A percentile compares a stretch with the other conserved stretches of the same genome.
phyloP scores from a whole-genome alignment of 768 basidiomycete species.

The Hypholoma sublateritium region DNA sequence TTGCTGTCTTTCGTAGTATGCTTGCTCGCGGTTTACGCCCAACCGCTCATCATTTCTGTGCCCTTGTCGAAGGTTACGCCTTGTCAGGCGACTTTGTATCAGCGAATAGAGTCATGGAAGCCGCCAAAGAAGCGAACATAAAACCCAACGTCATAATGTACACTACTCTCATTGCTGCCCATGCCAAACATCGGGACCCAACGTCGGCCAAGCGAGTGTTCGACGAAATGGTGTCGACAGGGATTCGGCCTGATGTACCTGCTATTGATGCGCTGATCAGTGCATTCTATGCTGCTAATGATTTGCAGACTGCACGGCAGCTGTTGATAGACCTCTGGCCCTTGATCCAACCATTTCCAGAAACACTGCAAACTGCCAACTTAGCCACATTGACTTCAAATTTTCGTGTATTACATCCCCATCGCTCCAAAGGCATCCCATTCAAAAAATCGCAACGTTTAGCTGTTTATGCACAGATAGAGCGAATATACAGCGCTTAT shows the following conservation, averaged over 20 bases:
- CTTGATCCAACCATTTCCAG: constrained; percentile 61
- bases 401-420: constrained; percentile 44
- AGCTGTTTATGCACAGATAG: constrained; percentile 13
- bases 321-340: constrained; percentile 66
- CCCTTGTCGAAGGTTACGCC: constrained; percentile 76
- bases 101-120: constrained; percentile 56
- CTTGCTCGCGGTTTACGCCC: constrained; percentile 69
- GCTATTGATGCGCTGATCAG: constrained; percentile 71
- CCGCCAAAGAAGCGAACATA: constrained; percentile 49
- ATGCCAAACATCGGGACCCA: constrained; percentile 60
- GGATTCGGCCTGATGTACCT: constrained; percentile 67
- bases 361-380: constrained; percentile 39
- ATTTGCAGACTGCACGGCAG: constrained; percentile 46
- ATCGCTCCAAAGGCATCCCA: constrained; percentile 2
- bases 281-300: constrained; percentile 62
- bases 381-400: constrained; percentile 44
- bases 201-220: constrained; percentile 54
- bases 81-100: constrained; percentile 55
- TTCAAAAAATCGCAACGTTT: constrained; percentile 9
- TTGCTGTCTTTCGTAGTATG: constrained; percentile 56
- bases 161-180: constrained; percentile 75
- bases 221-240: constrained; percentile 58
- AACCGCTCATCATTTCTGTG: constrained; percentile 68
- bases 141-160: constrained; percentile 66
- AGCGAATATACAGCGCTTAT: constrained; percentile 15